Evolutionary conservation across 2,329 filamentous ascomycete species (phyloP), one percentile per base, ranked within the genome.

Genomic region (Ascochyta rabiei): DNA sequence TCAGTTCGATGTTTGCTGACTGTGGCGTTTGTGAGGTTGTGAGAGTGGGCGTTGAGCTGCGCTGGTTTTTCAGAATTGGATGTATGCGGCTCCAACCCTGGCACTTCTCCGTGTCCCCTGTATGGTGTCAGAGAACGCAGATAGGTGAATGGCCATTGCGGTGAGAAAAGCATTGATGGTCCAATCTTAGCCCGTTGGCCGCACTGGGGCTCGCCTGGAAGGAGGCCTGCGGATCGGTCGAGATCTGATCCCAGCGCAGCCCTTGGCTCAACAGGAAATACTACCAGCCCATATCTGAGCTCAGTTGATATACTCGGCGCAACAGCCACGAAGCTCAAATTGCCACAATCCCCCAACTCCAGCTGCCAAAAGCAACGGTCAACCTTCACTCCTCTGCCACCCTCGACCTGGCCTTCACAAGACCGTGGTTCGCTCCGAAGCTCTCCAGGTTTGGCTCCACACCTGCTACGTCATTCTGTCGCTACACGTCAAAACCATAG

Each of bases 251-350:
- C 61, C 46, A 63, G 64, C 63, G 57, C 51, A 58, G 26, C 62
- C 66, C 65, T 65, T 57, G 61, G 56, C 67, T 60, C 69, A 70
- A 69, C 69, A 70, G 64, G 63, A 66, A 66, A 61, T 61, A 60
- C 33, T 34, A 48, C 45, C 47, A 51, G 53, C 47, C 33, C 47
- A 50, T 37, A n/a, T n/a, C n/a, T n/a, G n/a, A n/a, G n/a, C 46
- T 45, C 35, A 46, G 18, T 46, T 35, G 46, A 46, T 31, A 34
- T 47, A 26, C 37, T 37, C 33, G 30, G 41, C 48, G 26, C 42
- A 28, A 51, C 55, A 51, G 46, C 45, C 54, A 47, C 44, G 42
- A 7, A 5, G 23, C 24, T 31, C 37, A 35, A 54, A 18, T 39
- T 48, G 35, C 28, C 41, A 54, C 46, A 30, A 31, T 12, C 19